A percentile compares a stretch with the other conserved stretches of the same genome.
Conservation (phyloP, 352 stramenopile species). For the Phytophthora sp. region DNA sequence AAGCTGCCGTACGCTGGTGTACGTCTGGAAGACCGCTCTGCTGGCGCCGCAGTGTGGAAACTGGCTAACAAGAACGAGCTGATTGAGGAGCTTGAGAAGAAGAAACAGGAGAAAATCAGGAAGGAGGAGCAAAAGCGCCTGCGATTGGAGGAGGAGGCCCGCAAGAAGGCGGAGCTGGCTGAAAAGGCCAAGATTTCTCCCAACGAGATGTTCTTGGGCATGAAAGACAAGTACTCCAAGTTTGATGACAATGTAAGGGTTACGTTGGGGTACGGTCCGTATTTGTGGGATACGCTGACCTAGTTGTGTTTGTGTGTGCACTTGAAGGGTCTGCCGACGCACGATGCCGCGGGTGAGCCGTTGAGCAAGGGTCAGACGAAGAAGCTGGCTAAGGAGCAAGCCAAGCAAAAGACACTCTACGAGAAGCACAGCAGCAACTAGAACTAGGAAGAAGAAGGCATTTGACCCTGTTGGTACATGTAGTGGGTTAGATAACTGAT, state of each 20-base stretch:
- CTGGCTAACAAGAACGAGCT: conserved; percentile 91
- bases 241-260: conserved; percentile 88
- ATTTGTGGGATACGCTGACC: conserved; percentile 6
- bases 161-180: conserved; percentile 83
- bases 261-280: background rate
- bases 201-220: conserved; percentile 91
- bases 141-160: conserved; percentile 71
- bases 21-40: conserved; percentile 85
- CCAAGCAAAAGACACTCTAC: conserved; percentile 95
- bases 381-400: conserved; percentile 97
- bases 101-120: conserved; percentile 72
- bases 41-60: conserved; percentile 87
- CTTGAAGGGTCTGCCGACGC: conserved; percentile 93
- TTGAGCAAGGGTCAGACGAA: conserved; percentile 97
- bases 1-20: conserved; percentile 89
- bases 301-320: conserved; percentile 6
- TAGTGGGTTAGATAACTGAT: background rate
- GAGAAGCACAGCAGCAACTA: conserved; percentile 72
- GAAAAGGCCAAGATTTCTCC: conserved; percentile 92
- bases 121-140: conserved; percentile 85
- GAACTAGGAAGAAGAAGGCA: conserved; percentile 5
- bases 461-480: conserved; percentile 4
- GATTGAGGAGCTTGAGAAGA: conserved; percentile 80
- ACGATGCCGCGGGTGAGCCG: conserved; percentile 91
- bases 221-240: conserved; percentile 90